A percentile compares a stretch with the other conserved stretches of the same genome.
Conservation (phyloP, 164 flowering plant species). For the Stephania cephalantha region DNA sequence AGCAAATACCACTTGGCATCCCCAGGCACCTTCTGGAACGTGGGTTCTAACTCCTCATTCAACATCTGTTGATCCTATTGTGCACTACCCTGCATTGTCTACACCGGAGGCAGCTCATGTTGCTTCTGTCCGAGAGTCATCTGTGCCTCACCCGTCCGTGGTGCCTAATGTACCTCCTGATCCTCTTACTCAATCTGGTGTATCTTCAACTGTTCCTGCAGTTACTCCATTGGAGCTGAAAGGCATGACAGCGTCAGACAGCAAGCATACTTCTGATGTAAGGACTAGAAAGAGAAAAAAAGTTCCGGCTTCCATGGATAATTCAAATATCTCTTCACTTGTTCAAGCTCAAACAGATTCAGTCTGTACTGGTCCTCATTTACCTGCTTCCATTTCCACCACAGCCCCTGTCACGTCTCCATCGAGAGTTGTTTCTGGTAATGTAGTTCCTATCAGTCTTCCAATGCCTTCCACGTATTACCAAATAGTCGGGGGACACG, state of each 20-base stretch:
- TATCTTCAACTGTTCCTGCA: constrained; percentile 26
- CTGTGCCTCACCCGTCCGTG: constrained; percentile 30
- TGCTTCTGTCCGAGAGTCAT: constrained; percentile 48
- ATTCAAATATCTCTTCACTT: constrained; percentile 24
- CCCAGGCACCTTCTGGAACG: constrained; percentile 56
- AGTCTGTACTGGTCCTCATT: constrained; percentile 20
- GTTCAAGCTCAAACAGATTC: constrained; percentile 32
- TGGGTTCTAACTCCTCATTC: constrained; percentile 65
- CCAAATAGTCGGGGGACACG: constrained; percentile 19
- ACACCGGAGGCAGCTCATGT: constrained; percentile 52
- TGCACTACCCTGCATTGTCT: constrained; percentile 41
- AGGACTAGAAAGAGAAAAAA: constrained; percentile 76
- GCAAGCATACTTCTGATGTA: constrained; percentile 35
- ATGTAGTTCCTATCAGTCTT: constrained; percentile 18
- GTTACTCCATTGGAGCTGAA: constrained; percentile 40
- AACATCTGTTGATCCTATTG: constrained; percentile 35
- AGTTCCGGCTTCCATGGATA: constrained; percentile 34
- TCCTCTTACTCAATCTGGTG: constrained; percentile 29
- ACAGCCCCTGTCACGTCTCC: constrained; percentile 22
- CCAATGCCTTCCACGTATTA: constrained; percentile 26
- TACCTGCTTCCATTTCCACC: constrained; percentile 31
- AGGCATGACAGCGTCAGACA: constrained; percentile 24
- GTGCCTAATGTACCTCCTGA: constrained; percentile 32
- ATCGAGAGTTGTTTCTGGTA: constrained; percentile 23
- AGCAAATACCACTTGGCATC: constrained; percentile 59